Evolutionary conservation across 1,139 yeast genomes (phyloP).

Genomic region (Keqinozyma sinolaborantium): DNA sequence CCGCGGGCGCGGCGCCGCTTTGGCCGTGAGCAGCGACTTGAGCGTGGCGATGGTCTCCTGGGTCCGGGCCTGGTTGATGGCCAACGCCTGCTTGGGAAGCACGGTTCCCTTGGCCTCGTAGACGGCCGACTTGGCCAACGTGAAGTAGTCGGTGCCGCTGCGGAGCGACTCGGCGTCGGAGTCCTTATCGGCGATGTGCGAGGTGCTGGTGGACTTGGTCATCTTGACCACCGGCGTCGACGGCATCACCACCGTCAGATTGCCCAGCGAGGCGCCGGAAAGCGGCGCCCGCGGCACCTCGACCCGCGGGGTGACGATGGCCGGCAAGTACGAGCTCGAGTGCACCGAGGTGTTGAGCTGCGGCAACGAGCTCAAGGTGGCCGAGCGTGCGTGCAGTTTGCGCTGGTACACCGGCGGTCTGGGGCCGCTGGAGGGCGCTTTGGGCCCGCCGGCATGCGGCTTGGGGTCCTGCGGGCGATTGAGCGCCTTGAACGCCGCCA

Average conservation of each 20-base stretch:
- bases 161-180: slow-evolving; percentile 2
- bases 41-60: slow-evolving; percentile 22
- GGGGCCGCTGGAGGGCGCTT: slow-evolving; percentile 4
- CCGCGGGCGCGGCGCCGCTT: slow-evolving; percentile 16
- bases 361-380: background rate
- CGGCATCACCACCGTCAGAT: background rate
- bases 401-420: slow-evolving; percentile 1
- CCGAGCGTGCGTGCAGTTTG: background rate
- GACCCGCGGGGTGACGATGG: background rate
- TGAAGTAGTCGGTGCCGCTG: slow-evolving; percentile 11
- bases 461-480: slow-evolving; percentile 5
- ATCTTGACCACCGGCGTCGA: background rate
- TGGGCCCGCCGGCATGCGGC: background rate
- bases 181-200: slow-evolving; percentile 3
- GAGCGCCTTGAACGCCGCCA: slow-evolving; percentile 27
- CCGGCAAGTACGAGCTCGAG: background rate
- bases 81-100: slow-evolving; percentile 7
- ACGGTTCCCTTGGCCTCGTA: slow-evolving; percentile 1
- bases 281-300: background rate
- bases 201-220: slow-evolving; percentile 1
- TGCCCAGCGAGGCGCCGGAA: too few relatives aligned
- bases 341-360: background rate
- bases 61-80: slow-evolving; percentile 12
- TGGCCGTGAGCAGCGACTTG: slow-evolving; percentile 20
- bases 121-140: slow-evolving; percentile 9